These are phyloP conservation scores for Coemansia asiatica DNA, from an alignment of 192 early-diverging fungal species.

Conservation along the genomic window DNA sequence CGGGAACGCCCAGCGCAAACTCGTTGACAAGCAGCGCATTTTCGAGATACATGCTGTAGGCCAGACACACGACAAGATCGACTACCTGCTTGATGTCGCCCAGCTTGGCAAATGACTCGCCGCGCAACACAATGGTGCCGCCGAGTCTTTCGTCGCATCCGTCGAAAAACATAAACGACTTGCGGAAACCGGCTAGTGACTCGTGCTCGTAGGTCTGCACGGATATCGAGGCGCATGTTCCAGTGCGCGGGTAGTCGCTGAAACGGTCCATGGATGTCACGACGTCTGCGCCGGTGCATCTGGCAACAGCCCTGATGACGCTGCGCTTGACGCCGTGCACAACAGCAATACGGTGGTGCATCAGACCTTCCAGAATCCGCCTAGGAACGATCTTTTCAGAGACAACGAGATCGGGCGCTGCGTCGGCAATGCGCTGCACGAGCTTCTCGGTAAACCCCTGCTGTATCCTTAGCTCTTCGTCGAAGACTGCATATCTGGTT, in stretches of 20 bases:
- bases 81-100: constrained; percentile 78
- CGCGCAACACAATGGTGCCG: constrained; percentile 87
- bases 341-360: constrained; percentile 78
- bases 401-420: constrained; percentile 78
- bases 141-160: constrained; percentile 77
- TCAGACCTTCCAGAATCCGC: constrained; percentile 79
- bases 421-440: constrained; percentile 72
- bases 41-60: constrained; percentile 88
- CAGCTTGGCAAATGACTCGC: constrained; percentile 68
- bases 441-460: constrained; percentile 78
- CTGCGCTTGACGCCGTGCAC: constrained; percentile 82
- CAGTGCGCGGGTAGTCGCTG: constrained; percentile 67
- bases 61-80: constrained; percentile 79
- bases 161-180: constrained; percentile 87
- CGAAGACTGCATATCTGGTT: constrained; percentile 77
- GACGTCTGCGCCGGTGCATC: constrained; percentile 81
- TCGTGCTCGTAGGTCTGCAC: constrained; percentile 82
- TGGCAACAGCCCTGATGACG: constrained; percentile 82
- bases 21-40: constrained; percentile 75
- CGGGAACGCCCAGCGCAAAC: constrained; percentile 62
- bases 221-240: constrained; percentile 73
- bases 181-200: constrained; percentile 75
- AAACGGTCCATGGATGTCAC: constrained; percentile 84
- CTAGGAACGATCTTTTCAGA: constrained; percentile 81
- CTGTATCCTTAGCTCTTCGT: constrained; percentile 81